Conservation (phyloP, 2,329 filamentous ascomycete genomes). For the Fusarium pseudograminearum region DNA sequence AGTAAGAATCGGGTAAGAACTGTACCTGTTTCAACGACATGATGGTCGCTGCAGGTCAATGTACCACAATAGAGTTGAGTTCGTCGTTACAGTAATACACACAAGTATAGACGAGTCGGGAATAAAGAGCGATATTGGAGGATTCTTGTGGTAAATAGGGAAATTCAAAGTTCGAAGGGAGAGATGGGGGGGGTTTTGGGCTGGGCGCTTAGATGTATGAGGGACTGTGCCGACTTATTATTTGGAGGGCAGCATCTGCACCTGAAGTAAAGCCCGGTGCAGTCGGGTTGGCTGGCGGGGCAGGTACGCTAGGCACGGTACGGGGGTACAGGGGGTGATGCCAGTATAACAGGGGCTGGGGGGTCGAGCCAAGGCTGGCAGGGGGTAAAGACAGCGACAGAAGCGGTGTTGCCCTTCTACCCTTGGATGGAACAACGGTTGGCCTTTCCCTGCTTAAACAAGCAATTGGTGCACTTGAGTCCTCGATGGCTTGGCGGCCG, state of each 20-base stretch:
- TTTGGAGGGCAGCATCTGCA: conserved; percentile 41
- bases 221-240: conserved; percentile 48
- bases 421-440: conserved; percentile 28
- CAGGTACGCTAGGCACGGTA: conserved; percentile 44
- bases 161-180: conserved; percentile 36
- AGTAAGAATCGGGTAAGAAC: conserved; percentile 16
- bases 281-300: conserved; percentile 31
- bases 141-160: conserved; percentile 34
- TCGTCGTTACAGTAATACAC: conserved; percentile 8
- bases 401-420: conserved; percentile 40
- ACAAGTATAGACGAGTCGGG: conserved; percentile 5
- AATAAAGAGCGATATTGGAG: conserved; percentile 23
- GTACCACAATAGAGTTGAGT: conserved; percentile 34
- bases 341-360: conserved; percentile 23
- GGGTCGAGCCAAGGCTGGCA: conserved; percentile 16
- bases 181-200: conserved; percentile 34
- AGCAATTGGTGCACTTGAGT: conserved; percentile 43
- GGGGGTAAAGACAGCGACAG: conserved; percentile 5
- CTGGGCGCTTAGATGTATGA: conserved; percentile 47
- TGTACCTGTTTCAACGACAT: conserved; percentile 73
- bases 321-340: conserved; percentile 33
- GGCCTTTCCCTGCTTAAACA: conserved; percentile 35
- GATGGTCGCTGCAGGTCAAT: conserved; percentile 47
- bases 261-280: conserved; percentile 32
- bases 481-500: conserved; percentile 39